phyloP scores from a whole-genome alignment of 2,329 filamentous ascomycete genomes.

The Fusarium citri region DNA sequence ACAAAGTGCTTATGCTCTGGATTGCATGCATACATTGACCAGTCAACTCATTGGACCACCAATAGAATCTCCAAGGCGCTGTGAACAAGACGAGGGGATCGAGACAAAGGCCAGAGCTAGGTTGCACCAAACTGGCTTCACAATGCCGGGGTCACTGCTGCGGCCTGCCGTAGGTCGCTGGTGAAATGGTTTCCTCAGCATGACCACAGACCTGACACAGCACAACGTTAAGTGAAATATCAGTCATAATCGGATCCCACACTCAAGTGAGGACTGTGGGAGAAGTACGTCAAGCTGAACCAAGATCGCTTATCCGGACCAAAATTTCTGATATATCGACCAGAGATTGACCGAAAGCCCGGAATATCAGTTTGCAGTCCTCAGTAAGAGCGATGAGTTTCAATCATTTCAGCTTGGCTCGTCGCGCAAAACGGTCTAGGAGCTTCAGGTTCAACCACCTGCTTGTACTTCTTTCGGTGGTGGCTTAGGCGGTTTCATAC shows the following conservation, averaged over 20 bases:
- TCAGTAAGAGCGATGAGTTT: not conserved
- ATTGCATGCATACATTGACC: conserved; percentile 8
- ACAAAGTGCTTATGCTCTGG: conserved; percentile 16
- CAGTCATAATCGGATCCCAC: not conserved
- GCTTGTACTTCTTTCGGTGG: not conserved
- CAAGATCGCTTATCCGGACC: not conserved
- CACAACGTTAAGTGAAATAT: conserved; percentile 30
- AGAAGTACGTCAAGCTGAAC: not conserved
- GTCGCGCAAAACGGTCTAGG: not conserved
- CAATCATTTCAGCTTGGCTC: not conserved
- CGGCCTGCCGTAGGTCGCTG: conserved; percentile 18
- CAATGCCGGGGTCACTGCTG: conserved; percentile 22
- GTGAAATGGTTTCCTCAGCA: conserved; percentile 11
- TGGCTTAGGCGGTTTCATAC: not conserved
- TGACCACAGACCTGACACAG: conserved; percentile 15
- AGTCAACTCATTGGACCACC: conserved; percentile 4
- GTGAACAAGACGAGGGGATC: not conserved
- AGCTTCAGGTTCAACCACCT: not conserved
- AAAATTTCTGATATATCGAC: conserved; percentile 17
- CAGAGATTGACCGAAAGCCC: not conserved
- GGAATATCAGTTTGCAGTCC: not conserved
- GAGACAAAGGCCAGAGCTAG: not conserved
- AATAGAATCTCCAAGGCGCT: not conserved
- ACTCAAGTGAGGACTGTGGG: not conserved
- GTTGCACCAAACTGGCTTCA: conserved; percentile 1